Evolutionary conservation across 345 rosid species (phyloP).

Genomic region (Carallia pectinifolia): DNA sequence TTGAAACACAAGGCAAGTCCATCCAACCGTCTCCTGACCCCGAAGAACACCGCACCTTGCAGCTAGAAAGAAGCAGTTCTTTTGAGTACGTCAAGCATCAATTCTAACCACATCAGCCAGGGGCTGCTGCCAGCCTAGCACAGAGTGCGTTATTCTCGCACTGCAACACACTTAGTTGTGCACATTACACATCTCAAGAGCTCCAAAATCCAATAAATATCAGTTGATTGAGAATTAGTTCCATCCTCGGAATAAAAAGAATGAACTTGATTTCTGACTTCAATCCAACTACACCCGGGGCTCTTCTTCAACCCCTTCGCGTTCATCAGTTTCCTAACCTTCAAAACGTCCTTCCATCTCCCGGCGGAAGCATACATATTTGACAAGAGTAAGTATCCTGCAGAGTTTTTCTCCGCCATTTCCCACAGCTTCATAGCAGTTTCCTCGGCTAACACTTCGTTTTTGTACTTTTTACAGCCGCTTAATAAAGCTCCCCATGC

Average conservation of each 20-base stretch:
- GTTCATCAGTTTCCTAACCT: constrained; percentile 48
- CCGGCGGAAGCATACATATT: constrained; percentile 62
- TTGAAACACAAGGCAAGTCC: too few species aligned
- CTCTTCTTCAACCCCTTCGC: constrained; percentile 52
- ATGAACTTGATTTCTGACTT: constrained; percentile 41
- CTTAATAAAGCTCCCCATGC: constrained; percentile 54
- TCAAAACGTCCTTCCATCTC: constrained; percentile 49
- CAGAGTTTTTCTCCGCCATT: constrained; percentile 35
- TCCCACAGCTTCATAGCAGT: constrained; percentile 40
- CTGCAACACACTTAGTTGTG: not conserved
- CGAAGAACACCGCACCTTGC: too few species aligned
- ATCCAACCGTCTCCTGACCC: too few species aligned
- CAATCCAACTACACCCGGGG: constrained; percentile 56
- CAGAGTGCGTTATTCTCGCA: too few species aligned
- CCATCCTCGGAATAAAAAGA: constrained; percentile 47
- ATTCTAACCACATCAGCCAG: too few species aligned
- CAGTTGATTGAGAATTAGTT: constrained; percentile 30
- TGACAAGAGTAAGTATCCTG: constrained; percentile 46
- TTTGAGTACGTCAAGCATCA: too few species aligned
- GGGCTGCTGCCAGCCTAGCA: not conserved
- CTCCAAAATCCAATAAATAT: constrained; percentile 37
- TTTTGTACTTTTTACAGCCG: constrained; percentile 46
- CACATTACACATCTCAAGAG: constrained; percentile 44
- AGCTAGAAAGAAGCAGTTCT: too few species aligned
- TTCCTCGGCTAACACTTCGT: constrained; percentile 48